Evolutionary conservation across 305 asterid genomes (phyloP).

Genomic region (Fraxinus platypoda): DNA sequence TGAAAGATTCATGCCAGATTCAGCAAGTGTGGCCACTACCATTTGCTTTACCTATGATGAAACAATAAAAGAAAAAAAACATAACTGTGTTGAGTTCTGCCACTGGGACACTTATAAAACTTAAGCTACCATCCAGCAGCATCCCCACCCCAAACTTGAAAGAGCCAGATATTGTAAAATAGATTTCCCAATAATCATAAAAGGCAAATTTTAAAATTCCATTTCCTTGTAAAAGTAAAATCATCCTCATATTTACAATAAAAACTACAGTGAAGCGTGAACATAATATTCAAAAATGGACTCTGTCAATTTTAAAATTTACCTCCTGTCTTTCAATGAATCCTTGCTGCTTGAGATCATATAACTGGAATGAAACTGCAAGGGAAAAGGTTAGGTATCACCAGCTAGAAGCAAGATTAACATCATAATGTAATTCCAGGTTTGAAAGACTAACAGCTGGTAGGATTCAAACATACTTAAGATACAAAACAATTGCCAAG

Average conservation of each 20-base stretch:
- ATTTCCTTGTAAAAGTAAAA: background rate
- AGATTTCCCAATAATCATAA: background rate
- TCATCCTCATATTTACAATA: background rate
- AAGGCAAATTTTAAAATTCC: background rate
- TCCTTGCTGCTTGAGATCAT: conserved; percentile 95
- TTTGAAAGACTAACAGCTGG: background rate
- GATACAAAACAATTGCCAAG: background rate
- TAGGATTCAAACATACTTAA: background rate
- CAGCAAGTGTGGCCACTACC: conserved; percentile 90
- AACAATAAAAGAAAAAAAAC: conserved; percentile 16
- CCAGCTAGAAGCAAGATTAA: conserved; percentile 25
- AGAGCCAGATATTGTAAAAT: background rate
- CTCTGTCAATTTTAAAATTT: conserved; percentile 10
- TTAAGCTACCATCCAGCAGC: background rate
- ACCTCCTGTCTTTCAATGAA: conserved; percentile 91
- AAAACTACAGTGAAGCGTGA: background rate
- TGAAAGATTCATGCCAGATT: conserved; percentile 78
- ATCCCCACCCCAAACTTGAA: background rate
- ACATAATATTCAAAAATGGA: conserved; percentile 4
- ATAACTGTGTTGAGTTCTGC: background rate
- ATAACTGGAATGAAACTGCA: conserved; percentile 84
- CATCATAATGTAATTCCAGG: background rate
- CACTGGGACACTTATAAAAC: background rate
- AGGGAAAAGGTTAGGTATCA: conserved; percentile 23
- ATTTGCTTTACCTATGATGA: conserved; percentile 69